Percentiles rank a stretch among this genome's conserved stretches.
phyloP scores from a whole-genome alignment of 192 early-diverging fungal genomes.

The Backusella tarrabulga region DNA sequence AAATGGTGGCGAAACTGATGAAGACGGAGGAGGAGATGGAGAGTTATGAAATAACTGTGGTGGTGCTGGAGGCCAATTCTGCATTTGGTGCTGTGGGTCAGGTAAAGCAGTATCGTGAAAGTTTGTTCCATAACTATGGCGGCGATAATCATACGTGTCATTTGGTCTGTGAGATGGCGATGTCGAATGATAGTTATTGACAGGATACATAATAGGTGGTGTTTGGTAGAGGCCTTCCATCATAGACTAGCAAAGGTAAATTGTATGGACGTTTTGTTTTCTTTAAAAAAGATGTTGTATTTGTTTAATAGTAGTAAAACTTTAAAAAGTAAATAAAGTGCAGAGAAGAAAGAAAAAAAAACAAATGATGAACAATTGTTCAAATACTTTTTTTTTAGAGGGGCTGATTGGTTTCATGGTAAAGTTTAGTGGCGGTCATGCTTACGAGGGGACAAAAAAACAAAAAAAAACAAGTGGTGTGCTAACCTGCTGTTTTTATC shows the following conservation, averaged over 20 bases:
- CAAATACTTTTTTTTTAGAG: neutral
- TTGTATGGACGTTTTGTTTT: neutral
- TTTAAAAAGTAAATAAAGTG: neutral
- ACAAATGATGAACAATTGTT: neutral
- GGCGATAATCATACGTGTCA: neutral
- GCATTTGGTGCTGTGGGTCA: neutral
- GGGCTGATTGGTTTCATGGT: neutral
- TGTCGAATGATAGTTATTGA: neutral
- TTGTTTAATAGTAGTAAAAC: neutral
- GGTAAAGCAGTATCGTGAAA: neutral
- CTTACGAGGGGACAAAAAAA: neutral
- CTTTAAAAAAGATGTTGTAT: neutral
- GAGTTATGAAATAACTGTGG: neutral
- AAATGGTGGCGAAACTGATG: neutral
- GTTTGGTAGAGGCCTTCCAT: conserved; percentile 2
- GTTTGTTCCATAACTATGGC: neutral
- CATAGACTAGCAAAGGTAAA: neutral
- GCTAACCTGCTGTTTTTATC: neutral
- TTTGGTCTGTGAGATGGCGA: conserved; percentile 1
- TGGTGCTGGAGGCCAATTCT: neutral
- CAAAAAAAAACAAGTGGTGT: neutral
- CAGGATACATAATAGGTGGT: neutral
- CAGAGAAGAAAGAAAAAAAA: neutral
- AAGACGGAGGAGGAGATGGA: neutral
- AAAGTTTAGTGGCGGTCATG: neutral